Evolutionary conservation across 2,329 filamentous ascomycete genomes (phyloP).

Genomic region (Alternaria sp.): DNA sequence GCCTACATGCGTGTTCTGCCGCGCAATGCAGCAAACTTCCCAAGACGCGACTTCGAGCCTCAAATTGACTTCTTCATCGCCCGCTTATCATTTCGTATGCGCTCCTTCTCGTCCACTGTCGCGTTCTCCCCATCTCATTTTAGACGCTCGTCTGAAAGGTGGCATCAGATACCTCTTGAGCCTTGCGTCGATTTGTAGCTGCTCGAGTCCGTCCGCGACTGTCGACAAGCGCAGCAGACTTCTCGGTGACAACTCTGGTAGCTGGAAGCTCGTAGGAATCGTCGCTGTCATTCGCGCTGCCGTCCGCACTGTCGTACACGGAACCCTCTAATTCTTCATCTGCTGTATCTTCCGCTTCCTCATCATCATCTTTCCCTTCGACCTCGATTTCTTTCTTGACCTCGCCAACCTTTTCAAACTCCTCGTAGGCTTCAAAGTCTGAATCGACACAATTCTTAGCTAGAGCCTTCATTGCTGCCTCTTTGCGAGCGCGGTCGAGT

Average conservation of each 20-base stretch:
- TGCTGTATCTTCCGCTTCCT: neutral
- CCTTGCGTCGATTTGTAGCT: conserved; percentile 5
- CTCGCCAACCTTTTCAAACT: neutral
- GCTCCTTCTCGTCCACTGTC: neutral
- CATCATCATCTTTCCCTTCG: neutral
- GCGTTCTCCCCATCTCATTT: neutral
- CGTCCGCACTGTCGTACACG: neutral
- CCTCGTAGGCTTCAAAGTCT: conserved; percentile 5
- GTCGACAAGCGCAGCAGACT: neutral
- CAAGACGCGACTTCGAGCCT: neutral
- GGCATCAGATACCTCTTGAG: neutral
- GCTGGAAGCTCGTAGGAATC: neutral
- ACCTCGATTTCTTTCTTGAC: neutral
- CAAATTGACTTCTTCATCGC: neutral
- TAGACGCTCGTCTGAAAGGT: neutral
- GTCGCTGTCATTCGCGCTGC: neutral
- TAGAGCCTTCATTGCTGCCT: neutral
- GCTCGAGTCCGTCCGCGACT: conserved; percentile 9
- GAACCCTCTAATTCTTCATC: neutral
- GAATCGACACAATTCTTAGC: neutral
- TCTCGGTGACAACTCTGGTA: neutral
- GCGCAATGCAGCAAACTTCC: neutral
- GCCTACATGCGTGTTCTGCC: neutral
- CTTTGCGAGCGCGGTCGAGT: neutral
- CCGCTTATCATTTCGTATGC: neutral